Conservation (phyloP, 768 basidiomycete genomes). For the Amanita pseudoporphyria region DNA sequence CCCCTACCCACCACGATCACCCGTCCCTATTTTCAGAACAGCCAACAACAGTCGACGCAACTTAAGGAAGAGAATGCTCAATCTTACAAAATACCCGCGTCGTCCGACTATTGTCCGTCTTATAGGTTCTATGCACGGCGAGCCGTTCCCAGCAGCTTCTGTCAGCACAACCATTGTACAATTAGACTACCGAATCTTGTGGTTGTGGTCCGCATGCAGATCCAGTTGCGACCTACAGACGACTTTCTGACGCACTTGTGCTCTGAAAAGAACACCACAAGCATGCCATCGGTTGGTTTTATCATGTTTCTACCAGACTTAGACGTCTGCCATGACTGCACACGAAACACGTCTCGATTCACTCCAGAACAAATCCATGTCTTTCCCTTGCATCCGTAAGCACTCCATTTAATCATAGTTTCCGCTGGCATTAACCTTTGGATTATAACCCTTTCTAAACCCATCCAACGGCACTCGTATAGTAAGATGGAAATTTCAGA, state of each 20-base stretch:
- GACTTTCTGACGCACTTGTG: constrained; percentile 70
- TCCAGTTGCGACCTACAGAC: constrained; percentile 76
- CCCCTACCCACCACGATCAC: constrained; percentile 75
- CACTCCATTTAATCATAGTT: constrained; percentile 76
- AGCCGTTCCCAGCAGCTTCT: too few relatives aligned
- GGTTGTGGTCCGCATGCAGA: constrained; percentile 79
- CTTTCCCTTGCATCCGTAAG: constrained; percentile 71
- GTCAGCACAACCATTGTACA: constrained; percentile 24
- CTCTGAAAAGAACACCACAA: constrained; percentile 61
- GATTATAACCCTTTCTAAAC: constrained; percentile 41
- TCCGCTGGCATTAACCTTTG: constrained; percentile 64
- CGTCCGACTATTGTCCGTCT: constrained; percentile 78
- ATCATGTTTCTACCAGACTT: constrained; percentile 44
- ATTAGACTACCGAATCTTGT: constrained; percentile 66
- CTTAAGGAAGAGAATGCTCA: constrained; percentile 74
- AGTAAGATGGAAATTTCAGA: constrained; percentile 57
- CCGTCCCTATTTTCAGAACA: too few relatives aligned
- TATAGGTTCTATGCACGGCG: constrained; percentile 71
- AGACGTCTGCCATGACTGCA: background rate
- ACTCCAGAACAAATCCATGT: too few relatives aligned
- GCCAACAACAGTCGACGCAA: too few relatives aligned
- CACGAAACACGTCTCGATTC: constrained; percentile 45
- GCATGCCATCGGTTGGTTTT: constrained; percentile 61
- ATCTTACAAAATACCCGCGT: constrained; percentile 76
- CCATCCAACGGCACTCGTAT: constrained; percentile 37